Base-by-base conservation (phyloP, 177 flowering plant species). In the Vitis hybrid region DNA sequence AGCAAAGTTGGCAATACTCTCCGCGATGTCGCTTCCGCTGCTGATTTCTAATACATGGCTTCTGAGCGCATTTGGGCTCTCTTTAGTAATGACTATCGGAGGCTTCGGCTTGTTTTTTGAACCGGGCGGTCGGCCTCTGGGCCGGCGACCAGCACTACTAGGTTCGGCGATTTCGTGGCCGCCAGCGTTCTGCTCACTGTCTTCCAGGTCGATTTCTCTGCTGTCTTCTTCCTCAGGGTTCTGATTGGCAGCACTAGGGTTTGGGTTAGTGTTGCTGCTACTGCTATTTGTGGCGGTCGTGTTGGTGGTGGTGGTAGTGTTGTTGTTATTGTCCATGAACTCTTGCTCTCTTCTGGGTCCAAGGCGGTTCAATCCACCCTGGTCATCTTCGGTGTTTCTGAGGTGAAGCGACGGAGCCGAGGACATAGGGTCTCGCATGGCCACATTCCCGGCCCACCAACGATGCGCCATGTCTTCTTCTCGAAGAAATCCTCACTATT, bases 21-120 rank as follows among this genome's bases (percentile, higher is more conserved):
- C 97, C 0, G 70, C 79, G 3, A 94, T 69, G 61, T 94, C 98
- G 51, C 82, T 83, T 61, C 95, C 97, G 62, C 82, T 82, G 54
- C 70, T 61, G 73, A 90, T 85, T 74, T 92, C 97, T 48, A 91
- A 52, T 3, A 91, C 89, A 50, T 91, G 92, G 85, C 93, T 89
- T 2, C 90, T 83, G 15, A 93, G 88, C 0, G 91, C 83, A 49
- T 87, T 89, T 9, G 98, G 97, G 83, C 89, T 90, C 56, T 91
- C 97, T 6, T 87, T 85, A 59, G 97, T 90, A 56, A 93, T 84
- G 11, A 93, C 83, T 0, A 93, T 75, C 0, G 98, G 98, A 0
- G 97, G 90, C 64, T 86, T 91, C 0, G 97, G 87, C 66, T 84
- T 89, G 89, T 93, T 93, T 65, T 91, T 93, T 4, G 98, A 93